Percentiles rank a stretch among this genome's conserved stretches.
These are phyloP conservation scores for Populus hybrid DNA, from an alignment of 441 rosid genomes.

Conservation along the genomic window DNA sequence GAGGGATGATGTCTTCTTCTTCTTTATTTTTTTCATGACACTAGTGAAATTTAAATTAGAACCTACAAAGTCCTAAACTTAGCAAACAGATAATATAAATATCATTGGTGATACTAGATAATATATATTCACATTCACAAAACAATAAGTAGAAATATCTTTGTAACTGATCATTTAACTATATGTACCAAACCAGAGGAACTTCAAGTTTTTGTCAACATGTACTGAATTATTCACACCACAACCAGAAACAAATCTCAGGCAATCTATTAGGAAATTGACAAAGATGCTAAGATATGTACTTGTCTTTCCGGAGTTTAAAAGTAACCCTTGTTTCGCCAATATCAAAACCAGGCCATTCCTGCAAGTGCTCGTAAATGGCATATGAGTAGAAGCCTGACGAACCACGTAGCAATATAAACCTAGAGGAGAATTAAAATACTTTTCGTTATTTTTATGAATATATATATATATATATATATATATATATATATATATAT, in stretches of 20 bases:
- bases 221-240: background rate
- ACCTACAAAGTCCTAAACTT: background rate
- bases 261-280: background rate
- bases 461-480: background rate
- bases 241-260: background rate
- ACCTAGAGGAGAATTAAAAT: conserved; percentile 37
- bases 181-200: background rate
- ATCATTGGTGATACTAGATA: background rate
- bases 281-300: background rate
- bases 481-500: background rate
- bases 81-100: too few relatives aligned
- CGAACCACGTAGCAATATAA: conserved; percentile 58
- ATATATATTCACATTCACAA: too few relatives aligned
- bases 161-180: background rate
- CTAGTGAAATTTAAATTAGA: background rate
- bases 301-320: conserved; percentile 86
- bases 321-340: conserved; percentile 77
- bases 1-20: background rate
- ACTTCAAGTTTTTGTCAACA: background rate
- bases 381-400: conserved; percentile 82
- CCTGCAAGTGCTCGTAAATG: conserved; percentile 61
- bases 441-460: background rate
- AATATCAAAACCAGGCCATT: conserved; percentile 77
- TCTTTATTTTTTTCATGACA: background rate
- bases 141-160: background rate